Conservation (phyloP, 1,139 yeast species). For the Diutina scorzettiae region DNA sequence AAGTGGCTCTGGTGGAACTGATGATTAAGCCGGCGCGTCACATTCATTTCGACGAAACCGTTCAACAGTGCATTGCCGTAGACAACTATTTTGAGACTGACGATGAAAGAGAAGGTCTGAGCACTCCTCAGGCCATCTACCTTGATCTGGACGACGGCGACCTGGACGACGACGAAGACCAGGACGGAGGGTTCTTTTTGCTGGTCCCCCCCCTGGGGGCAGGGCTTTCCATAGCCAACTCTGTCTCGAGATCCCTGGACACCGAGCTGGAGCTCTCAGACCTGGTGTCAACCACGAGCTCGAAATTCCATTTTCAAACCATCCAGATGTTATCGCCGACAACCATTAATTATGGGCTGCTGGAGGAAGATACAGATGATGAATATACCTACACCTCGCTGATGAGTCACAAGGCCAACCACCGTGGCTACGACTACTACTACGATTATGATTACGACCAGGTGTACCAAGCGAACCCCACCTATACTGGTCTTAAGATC, state of each 20-base stretch:
- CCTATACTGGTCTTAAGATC: conserved; percentile 28
- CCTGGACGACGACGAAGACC: conserved; percentile 33
- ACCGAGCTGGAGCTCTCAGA: conserved; percentile 15
- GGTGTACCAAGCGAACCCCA: conserved; percentile 54
- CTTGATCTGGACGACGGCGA: conserved; percentile 21
- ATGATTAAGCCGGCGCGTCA: conserved; percentile 34
- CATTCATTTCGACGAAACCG: conserved; percentile 87
- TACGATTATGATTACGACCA: conserved; percentile 85
- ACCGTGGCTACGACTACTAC: conserved; percentile 73
- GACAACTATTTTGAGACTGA: conserved; percentile 16
- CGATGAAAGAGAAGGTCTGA: background rate
- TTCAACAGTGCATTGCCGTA: conserved; percentile 80
- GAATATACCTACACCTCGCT: conserved; percentile 46
- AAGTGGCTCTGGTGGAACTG: background rate
- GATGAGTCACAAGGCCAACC: conserved; percentile 63
- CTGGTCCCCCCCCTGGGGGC: conserved; percentile 36
- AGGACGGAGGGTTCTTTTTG: conserved; percentile 61
- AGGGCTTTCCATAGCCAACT: conserved; percentile 2
- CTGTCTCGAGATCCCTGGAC: background rate
- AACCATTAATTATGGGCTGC: conserved; percentile 65
- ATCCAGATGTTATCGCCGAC: conserved; percentile 77
- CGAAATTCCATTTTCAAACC: conserved; percentile 17
- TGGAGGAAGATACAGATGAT: conserved; percentile 54
- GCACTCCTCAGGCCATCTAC: conserved; percentile 7
- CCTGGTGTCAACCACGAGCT: conserved; percentile 14